phyloP scores from a whole-genome alignment of 805 yeast species.

The Torulaspora quercuum region DNA sequence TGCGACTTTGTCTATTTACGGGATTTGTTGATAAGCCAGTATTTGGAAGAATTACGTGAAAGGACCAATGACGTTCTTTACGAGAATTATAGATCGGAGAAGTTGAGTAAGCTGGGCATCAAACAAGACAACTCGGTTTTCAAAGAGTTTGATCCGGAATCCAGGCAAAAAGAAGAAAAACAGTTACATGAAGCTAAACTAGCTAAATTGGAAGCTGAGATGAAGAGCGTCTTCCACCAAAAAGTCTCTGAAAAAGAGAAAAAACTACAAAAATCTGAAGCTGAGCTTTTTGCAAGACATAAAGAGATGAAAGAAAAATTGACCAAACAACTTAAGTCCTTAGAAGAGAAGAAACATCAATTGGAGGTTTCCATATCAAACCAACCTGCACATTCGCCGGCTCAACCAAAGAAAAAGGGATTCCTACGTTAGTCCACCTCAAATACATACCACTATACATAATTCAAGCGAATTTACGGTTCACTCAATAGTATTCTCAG shows the following conservation, averaged over 20 bases:
- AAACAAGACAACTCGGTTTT: slow-evolving; percentile 92
- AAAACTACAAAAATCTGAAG: slow-evolving; percentile 93
- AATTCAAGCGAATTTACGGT: background rate
- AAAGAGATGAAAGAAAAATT: slow-evolving; percentile 96
- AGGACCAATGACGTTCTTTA: slow-evolving; percentile 70
- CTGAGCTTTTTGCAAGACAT: slow-evolving; percentile 91
- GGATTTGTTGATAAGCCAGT: slow-evolving; percentile 82
- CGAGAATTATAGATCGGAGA: slow-evolving; percentile 85
- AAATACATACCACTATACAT: background rate
- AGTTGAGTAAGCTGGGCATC: slow-evolving; percentile 77
- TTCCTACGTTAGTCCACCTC: slow-evolving; percentile 54
- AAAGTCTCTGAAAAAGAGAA: slow-evolving; percentile 96
- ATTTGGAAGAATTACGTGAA: slow-evolving; percentile 91
- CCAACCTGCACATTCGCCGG: slow-evolving; percentile 45
- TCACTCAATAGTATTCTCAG: no score
- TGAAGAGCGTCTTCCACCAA: slow-evolving; percentile 94
- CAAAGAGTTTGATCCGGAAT: slow-evolving; percentile 88
- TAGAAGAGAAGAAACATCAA: slow-evolving; percentile 86
- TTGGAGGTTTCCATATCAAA: slow-evolving; percentile 49
- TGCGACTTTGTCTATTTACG: slow-evolving; percentile 88
- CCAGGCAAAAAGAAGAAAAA: slow-evolving; percentile 91
- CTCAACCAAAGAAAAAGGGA: slow-evolving; percentile 71
- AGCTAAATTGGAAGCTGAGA: slow-evolving; percentile 90
- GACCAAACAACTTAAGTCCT: slow-evolving; percentile 77
- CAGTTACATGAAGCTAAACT: slow-evolving; percentile 89